Conservation (phyloP, 2,329 filamentous ascomycete species). For the Sodiomyces alkalinus region DNA sequence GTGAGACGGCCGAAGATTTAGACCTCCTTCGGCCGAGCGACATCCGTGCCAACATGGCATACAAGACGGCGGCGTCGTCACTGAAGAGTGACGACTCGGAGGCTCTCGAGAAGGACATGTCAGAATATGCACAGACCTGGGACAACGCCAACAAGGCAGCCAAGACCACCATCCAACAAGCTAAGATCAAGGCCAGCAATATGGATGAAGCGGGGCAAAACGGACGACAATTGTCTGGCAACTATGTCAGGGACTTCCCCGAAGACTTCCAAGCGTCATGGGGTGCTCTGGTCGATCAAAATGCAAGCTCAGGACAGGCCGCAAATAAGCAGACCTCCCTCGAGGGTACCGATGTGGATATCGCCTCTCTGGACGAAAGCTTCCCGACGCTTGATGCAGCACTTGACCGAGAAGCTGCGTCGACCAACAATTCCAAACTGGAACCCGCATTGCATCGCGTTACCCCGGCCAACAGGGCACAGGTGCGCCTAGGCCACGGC, state of each 20-base stretch:
- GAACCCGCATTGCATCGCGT: slow-evolving; percentile 17
- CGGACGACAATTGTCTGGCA: slow-evolving; percentile 23
- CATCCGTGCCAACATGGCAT: slow-evolving; percentile 5
- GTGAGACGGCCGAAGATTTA: slow-evolving; percentile 9
- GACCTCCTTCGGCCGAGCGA: slow-evolving; percentile 11
- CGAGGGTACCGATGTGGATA: slow-evolving; percentile 14
- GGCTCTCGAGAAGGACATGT: background rate
- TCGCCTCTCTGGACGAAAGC: slow-evolving; percentile 25
- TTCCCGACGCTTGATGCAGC: slow-evolving; percentile 17
- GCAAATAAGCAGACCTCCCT: background rate
- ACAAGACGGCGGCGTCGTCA: background rate
- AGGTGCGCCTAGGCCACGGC: slow-evolving; percentile 3
- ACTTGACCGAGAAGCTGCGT: slow-evolving; percentile 8
- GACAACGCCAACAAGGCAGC: background rate
- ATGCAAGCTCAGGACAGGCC: slow-evolving; percentile 1
- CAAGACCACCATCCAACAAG: background rate
- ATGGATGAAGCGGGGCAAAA: slow-evolving; percentile 1
- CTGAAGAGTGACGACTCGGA: background rate
- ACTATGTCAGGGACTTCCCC: slow-evolving; percentile 34
- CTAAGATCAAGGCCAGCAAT: slow-evolving; percentile 7
- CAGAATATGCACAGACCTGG: background rate
- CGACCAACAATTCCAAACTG: slow-evolving; percentile 7
- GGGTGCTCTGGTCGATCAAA: slow-evolving; percentile 12
- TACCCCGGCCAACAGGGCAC: slow-evolving; percentile 1
- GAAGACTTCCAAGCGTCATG: slow-evolving; percentile 32